phyloP scores from a whole-genome alignment of 345 rosid genomes.

The Eucalyptus marginata region DNA sequence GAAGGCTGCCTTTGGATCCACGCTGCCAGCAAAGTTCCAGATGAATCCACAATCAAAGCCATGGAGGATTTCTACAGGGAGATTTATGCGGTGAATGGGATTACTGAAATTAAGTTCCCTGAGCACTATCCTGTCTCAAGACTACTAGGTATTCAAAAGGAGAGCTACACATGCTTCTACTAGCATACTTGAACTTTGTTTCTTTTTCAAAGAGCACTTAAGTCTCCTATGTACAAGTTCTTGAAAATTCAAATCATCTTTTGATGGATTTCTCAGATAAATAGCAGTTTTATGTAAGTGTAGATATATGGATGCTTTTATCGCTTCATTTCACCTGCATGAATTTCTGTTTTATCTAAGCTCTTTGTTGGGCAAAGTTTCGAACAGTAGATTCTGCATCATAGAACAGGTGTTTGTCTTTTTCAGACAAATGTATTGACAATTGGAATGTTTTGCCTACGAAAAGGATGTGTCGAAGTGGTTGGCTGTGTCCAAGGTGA shows the following conservation, averaged over 20 bases:
- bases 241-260: too few relatives aligned
- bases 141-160: not conserved
- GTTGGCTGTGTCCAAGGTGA: too few relatives aligned
- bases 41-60: conserved; percentile 77
- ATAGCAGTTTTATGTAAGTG: not conserved
- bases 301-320: not conserved
- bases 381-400: not conserved
- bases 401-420: not conserved
- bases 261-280: not conserved
- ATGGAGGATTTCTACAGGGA: conserved; percentile 80
- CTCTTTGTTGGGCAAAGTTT: not conserved
- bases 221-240: rapidly evolving
- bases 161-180: not conserved
- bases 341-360: not conserved
- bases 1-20: conserved; percentile 95
- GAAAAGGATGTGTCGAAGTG: too few relatives aligned
- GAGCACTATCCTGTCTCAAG: not conserved
- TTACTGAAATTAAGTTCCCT: not conserved
- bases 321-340: not conserved
- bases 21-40: conserved; percentile 83
- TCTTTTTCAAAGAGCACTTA: not conserved
- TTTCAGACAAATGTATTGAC: too few relatives aligned
- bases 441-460: too few relatives aligned
- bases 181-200: rapidly evolving
- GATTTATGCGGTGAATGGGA: conserved; percentile 9